A percentile compares a stretch with the other conserved stretches of the same genome.
Conservation (phyloP, 805 yeast genomes). For the Candida jianshihensis region DNA sequence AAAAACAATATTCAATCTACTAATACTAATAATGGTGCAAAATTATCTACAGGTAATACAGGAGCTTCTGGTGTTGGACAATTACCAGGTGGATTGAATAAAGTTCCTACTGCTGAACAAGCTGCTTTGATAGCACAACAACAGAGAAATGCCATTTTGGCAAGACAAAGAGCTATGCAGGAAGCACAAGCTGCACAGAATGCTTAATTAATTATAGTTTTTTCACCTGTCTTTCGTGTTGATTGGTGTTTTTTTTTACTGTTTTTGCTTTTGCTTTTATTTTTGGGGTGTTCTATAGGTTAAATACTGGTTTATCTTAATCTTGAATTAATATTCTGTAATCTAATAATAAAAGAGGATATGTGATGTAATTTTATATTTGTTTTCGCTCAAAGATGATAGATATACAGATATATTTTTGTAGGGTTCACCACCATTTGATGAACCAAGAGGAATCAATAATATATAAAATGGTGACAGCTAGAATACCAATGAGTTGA, state of each 20-base stretch:
- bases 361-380: too few species aligned
- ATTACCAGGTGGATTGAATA: slow-evolving; percentile 1
- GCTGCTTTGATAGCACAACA: slow-evolving; percentile 8
- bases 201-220: neutral
- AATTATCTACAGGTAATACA: too few species aligned
- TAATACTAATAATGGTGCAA: neutral
- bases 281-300: too few species aligned
- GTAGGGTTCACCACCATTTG: slow-evolving; percentile 5
- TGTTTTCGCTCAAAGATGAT: too few species aligned
- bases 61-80: slow-evolving; percentile 1
- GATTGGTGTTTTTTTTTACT: neutral
- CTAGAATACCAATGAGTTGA: slow-evolving; percentile 7
- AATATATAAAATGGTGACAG: slow-evolving; percentile 6
- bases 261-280: too few species aligned
- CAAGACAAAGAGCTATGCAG: slow-evolving; percentile 7
- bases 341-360: too few species aligned
- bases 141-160: slow-evolving; percentile 6
- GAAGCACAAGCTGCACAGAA: neutral
- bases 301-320: too few species aligned
- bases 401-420: neutral
- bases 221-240: neutral
- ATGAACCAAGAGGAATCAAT: slow-evolving; percentile 11
- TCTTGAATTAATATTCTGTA: too few species aligned
- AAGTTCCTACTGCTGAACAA: slow-evolving; percentile 5
- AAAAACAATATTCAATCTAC: slow-evolving; percentile 12